Evolutionary conservation across 140 eudicot species (phyloP).

Genomic region (Senecio squalidus): DNA sequence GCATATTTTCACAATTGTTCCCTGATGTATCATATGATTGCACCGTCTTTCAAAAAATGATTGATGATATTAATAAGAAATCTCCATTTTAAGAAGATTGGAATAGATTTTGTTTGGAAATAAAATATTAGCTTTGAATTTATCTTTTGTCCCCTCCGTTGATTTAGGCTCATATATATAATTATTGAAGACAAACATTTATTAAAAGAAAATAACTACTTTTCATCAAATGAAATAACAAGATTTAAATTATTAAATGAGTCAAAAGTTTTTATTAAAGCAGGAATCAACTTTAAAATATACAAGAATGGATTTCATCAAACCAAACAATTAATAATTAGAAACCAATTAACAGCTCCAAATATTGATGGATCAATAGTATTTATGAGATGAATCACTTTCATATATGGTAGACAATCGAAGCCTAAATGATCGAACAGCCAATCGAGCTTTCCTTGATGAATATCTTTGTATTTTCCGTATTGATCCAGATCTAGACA

Average conservation of each 20-base stretch:
- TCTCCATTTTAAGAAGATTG: too few relatives aligned
- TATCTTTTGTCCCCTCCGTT: too few relatives aligned
- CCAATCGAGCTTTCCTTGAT: conserved; percentile 43
- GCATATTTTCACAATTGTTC: too few relatives aligned
- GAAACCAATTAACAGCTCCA: background rate
- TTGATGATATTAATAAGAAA: too few relatives aligned
- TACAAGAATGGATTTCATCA: background rate
- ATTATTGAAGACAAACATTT: too few relatives aligned
- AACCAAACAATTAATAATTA: background rate
- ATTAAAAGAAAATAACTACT: too few relatives aligned
- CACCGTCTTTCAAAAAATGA: too few relatives aligned
- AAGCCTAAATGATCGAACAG: conserved; percentile 54
- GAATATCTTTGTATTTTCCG: conserved; percentile 50
- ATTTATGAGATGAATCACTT: conserved; percentile 21
- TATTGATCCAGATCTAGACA: conserved; percentile 52
- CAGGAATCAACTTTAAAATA: background rate
- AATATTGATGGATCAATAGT: conserved; percentile 5
- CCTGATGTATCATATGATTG: too few relatives aligned
- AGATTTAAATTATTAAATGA: background rate
- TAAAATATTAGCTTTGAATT: too few relatives aligned
- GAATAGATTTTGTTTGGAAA: too few relatives aligned
- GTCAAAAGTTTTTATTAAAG: conserved; percentile 1
- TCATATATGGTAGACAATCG: conserved; percentile 59
- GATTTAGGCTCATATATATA: too few relatives aligned
- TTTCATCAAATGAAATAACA: background rate